These are phyloP conservation scores for Stylosanthes scabra DNA, from an alignment of 331 rosid species.

Conservation along the genomic window DNA sequence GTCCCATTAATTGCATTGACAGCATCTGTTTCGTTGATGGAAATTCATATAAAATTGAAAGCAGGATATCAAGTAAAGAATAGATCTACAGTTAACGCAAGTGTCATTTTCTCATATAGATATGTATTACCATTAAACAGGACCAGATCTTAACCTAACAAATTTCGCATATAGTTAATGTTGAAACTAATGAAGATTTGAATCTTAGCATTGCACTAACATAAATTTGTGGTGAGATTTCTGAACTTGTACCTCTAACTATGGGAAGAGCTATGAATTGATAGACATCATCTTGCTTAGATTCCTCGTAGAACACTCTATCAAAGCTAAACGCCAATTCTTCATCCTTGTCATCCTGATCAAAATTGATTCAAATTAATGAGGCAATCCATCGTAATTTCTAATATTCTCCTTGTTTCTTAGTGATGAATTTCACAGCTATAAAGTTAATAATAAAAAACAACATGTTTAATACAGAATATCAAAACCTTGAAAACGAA, in stretches of 20 bases:
- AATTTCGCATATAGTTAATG: constrained; percentile 24
- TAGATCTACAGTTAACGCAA: not conserved
- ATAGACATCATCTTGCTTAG: constrained; percentile 75
- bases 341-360: constrained; percentile 81
- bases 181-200: constrained; percentile 16
- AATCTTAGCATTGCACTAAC: constrained; percentile 20
- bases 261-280: constrained; percentile 77
- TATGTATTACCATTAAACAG: not conserved
- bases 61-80: constrained; percentile 24
- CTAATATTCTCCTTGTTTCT: not conserved
- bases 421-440: constrained; percentile 23
- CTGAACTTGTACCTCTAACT: constrained; percentile 59
- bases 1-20: constrained; percentile 75
- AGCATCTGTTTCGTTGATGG: constrained; percentile 63
- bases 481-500: constrained; percentile 71
- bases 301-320: constrained; percentile 71
- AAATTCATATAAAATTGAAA: constrained; percentile 32
- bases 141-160: not conserved
- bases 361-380: constrained; percentile 24
- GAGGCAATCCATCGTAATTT: not conserved
- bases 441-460: not conserved
- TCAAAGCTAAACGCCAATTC: constrained; percentile 67
- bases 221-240: constrained; percentile 8
- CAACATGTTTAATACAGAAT: not conserved
- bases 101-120: constrained; percentile 9